A percentile compares a stretch with the other conserved stretches of the same genome.
Conservation (phyloP, 768 basidiomycete species). For the Boletus tylopilopsis region DNA sequence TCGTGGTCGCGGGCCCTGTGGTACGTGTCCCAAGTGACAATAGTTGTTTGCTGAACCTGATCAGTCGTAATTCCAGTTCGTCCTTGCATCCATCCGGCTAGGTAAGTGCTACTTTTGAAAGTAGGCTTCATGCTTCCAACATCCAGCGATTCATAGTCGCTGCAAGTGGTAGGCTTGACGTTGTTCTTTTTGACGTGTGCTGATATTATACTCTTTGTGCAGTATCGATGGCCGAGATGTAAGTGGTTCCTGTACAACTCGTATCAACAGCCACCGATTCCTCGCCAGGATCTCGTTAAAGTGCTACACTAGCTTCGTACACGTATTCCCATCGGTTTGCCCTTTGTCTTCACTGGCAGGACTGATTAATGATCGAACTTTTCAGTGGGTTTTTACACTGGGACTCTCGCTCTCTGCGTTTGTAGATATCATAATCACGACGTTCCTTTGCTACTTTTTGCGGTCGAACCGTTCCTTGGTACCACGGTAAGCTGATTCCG, state of each 20-base stretch:
- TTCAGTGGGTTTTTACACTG: constrained; percentile 43
- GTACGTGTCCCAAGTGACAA: constrained; percentile 4
- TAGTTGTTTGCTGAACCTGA: neutral
- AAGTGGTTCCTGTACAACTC: neutral
- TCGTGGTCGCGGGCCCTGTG: constrained; percentile 14
- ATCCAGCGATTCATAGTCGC: constrained; percentile 4
- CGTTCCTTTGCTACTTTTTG: constrained; percentile 40
- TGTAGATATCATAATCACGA: constrained; percentile 45
- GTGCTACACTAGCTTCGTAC: constrained; percentile 5
- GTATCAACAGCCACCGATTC: no score
- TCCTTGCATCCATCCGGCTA: constrained; percentile 16
- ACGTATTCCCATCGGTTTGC: constrained; percentile 11
- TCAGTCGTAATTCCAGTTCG: constrained; percentile 4
- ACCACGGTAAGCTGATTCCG: constrained; percentile 28
- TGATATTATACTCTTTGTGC: neutral
- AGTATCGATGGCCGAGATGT: constrained; percentile 25
- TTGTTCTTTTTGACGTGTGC: neutral
- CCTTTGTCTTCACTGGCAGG: neutral
- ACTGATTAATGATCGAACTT: neutral
- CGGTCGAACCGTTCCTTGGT: constrained; percentile 35
- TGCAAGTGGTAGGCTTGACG: constrained; percentile 13
- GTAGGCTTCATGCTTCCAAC: neutral
- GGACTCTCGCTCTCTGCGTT: constrained; percentile 44
- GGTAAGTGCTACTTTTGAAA: constrained; percentile 5
- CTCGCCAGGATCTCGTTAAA: constrained; percentile 12